Base-by-base conservation (phyloP, 2,329 filamentous ascomycete genomes). In the Fusarium sterilihyphosum region DNA sequence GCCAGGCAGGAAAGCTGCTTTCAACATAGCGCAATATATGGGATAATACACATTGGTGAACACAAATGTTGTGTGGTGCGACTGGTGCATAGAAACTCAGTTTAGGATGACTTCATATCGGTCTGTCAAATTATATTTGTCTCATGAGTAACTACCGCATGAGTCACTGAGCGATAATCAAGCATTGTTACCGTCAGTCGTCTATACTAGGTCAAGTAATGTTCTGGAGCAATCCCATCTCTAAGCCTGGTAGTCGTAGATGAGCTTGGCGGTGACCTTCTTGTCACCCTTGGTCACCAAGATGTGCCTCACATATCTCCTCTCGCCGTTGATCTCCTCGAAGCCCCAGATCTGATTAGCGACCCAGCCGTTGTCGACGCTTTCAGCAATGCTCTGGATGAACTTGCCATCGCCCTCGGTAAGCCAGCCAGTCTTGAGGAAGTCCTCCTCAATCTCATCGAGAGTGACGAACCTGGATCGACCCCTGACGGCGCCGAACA, bases 401-500 rank as follows among this genome's bases (percentile, higher is more conserved):
- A 90, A 87, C 69, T 87, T 86, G 80, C 91, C 91, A 46, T 88
- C 87, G 4, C 86, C 85, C 70, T 89, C 90, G 59, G 87, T 85
- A 22, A 90, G 78, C 88, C 92, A 95, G 37, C 88, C 89, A 56
- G 86, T 82, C 71, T 85, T 86, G 61, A 92, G 85, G 65, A 84
- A 89, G 9, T 86, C 88, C 77, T 92, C 89, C n/a, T 84, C 81
- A 43, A 90, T 81, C 24, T 88, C 86, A 24, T 83, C 85, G 26
- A 83, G 79, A 17, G 77, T 80, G 67, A 89, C 75, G 80, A 87
- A 91, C 52, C 85, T 83, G 49, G 87, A 89, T 69, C 86, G 87
- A 65, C 92, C 93, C 59, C 85, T 85, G 71, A 96, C 88, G 63
- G 84, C 85, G 67, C 95, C 95, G 81, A 97, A 98, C 75, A 97